Percentiles rank a stretch among this genome's conserved stretches.
phyloP scores from a whole-genome alignment of 768 basidiomycete species.

The Hirschioporus abietinus region DNA sequence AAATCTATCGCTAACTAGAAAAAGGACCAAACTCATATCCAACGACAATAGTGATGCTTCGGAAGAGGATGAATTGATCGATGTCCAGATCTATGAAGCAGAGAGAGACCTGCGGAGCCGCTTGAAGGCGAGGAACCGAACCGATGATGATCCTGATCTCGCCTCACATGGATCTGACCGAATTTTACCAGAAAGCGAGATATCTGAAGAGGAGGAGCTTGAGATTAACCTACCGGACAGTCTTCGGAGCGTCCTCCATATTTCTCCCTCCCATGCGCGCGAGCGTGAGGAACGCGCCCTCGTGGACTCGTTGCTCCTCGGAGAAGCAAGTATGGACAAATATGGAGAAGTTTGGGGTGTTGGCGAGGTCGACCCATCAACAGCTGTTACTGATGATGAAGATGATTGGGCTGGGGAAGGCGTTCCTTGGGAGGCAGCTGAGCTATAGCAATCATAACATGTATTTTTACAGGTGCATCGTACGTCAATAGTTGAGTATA shows the following conservation, averaged over 20 bases:
- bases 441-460: conserved; percentile 45
- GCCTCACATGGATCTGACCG: not conserved
- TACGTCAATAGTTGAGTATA: not conserved
- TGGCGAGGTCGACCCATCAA: conserved; percentile 51
- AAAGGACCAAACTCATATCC: not conserved
- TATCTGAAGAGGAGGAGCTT: conserved; percentile 31
- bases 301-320: conserved; percentile 57
- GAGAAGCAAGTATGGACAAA: conserved; percentile 35
- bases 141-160: not conserved
- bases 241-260: conserved; percentile 57
- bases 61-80: not conserved
- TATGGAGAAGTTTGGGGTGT: conserved; percentile 76
- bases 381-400: conserved; percentile 41
- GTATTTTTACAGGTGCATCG: conserved; percentile 13
- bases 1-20: not conserved
- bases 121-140: not conserved
- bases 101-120: not conserved
- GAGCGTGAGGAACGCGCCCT: conserved; percentile 45
- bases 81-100: not conserved
- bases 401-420: conserved; percentile 75
- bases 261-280: conserved; percentile 40
- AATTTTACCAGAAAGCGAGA: conserved; percentile 10
- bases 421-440: conserved; percentile 76
- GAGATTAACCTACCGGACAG: conserved; percentile 61
- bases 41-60: not conserved